Base-by-base conservation (phyloP, 306 rosid genomes). In the Canavalia ensiformis region DNA sequence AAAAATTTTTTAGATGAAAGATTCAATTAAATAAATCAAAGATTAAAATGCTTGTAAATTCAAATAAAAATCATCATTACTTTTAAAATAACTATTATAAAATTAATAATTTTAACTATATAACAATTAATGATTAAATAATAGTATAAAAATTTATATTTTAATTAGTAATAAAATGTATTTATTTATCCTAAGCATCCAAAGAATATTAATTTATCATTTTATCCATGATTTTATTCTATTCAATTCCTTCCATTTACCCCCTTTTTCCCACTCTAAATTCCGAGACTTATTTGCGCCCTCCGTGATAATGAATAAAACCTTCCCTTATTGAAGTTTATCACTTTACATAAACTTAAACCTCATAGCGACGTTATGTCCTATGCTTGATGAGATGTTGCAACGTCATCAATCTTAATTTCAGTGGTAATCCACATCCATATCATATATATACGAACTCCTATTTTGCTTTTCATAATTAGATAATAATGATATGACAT, bases 401-500 rank as follows among this genome's bases (percentile, higher is more conserved):
- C 25, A 18, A 18, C 7, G 42, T n/a, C n/a, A 18, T 18, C 2
- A 18, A 50, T 52, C 51, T 55, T 10, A 37, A 3, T 35, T 52
- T 51, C 1, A 6, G 12, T 18, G 44, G 47, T 52, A 34, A 54
- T 54, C 3, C 1, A 72, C 39, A 35, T 54, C 10, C 45, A 7
- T 72, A 52, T 34, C 8, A 71, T 30, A 7, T 51, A 54, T n/a
- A 18, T 18, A 18, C 25, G 9, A 51, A 7, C 18, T 7, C 8
- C 13, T 4, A 28, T 51, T 25, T 0, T 69, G 2, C 6, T 30
- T 72, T 11, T 28, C 50, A 74, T 55, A 57, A 56, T 56, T 56
- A 41, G 78, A 66, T 46, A 31, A 10, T 41, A 13, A 10, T 56
- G 35, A 74, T 34, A 41, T 39, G 28, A 74, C 52, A 74, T 42